Base-by-base conservation (phyloP, 768 basidiomycete genomes). In the Albatrellus ellisii region DNA sequence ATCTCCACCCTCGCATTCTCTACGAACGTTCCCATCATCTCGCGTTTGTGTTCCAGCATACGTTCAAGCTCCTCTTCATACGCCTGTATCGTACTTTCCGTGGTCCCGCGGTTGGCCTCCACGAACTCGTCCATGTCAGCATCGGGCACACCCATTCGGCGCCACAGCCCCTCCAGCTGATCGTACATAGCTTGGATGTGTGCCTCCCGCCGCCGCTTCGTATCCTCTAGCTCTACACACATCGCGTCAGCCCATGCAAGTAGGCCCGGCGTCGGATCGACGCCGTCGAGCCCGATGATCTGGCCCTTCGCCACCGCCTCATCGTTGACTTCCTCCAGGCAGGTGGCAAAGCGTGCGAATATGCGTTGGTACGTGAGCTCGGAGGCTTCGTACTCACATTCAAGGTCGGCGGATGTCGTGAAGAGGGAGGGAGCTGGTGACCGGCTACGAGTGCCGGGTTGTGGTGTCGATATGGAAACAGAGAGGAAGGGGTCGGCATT, bases 151-250 rank as follows among this genome's bases (percentile, higher is more conserved):
- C 88, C 91, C 45, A 98, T 68, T 43, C 91, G 64, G 45, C 70
- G 71, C 94, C 94, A 99, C 3, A 98, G 70, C 0, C 77, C 77
- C 56, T 94, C 92, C 1, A 99, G 70, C 48, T 89, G 78, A 58
- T 98, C 90, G 54, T 91, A 99, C 68, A 97, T 81, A 0, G 79
- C 72, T 57, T 99, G 94, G 24, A 99, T 97, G 49, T 80, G 77
- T 1, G 73, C 62, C 53, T 94, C 90, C 10, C 91, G 71, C 24
- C 71, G 63, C 27, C 71, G 69, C 60, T 90, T 90, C 39, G 77
- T 66, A 11, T 83, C 78, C 45, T 79, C 77, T 42, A 95, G 69
- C 39, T 76, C 68, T 4, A 62, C 45, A 39, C 68, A 70, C 43
- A 77, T 62, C 14, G 63, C 60, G 24, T 72, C 66, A 0, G 84